phyloP scores from a whole-genome alignment of 2,329 filamentous ascomycete genomes.

The Thyridium curvatum region DNA sequence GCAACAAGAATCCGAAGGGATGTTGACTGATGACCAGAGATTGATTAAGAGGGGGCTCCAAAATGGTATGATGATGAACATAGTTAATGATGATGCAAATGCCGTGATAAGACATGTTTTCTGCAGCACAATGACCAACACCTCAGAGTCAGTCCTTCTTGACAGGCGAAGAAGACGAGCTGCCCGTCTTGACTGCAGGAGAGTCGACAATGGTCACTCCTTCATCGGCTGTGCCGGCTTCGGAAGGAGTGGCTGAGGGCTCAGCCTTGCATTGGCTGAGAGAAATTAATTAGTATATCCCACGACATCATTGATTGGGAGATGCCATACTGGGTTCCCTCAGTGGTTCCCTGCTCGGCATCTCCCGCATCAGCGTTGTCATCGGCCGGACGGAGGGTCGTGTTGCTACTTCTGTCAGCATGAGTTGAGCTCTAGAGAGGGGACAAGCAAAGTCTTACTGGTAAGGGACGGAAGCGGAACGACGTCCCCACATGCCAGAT shows the following conservation, averaged over 20 bases:
- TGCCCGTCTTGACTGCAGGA: constrained; percentile 33
- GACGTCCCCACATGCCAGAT: constrained; percentile 29
- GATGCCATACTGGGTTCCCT: too few relatives aligned
- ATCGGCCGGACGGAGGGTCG: constrained; percentile 1
- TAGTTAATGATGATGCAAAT: too few relatives aligned
- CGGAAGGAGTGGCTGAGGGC: constrained; percentile 34
- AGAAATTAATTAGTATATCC: constrained; percentile 3
- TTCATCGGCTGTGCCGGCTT: constrained; percentile 42
- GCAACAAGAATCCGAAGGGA: too few relatives aligned
- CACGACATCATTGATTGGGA: too few relatives aligned
- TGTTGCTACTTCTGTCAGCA: neutral
- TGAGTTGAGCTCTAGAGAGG: neutral
- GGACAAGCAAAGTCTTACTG: neutral
- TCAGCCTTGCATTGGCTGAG: constrained; percentile 32
- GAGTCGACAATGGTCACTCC: constrained; percentile 48
- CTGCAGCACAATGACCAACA: neutral
- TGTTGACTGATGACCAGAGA: too few relatives aligned
- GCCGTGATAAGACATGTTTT: too few relatives aligned
- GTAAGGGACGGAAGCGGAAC: constrained; percentile 9
- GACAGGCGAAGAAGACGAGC: constrained; percentile 42
- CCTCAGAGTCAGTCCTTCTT: constrained; percentile 25
- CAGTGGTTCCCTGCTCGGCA: too few relatives aligned
- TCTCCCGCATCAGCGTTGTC: neutral
- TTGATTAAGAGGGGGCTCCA: too few relatives aligned
- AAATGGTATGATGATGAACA: too few relatives aligned